Evolutionary conservation across 75 land plant species (phyloP), one percentile per base, ranked within the genome.

Genomic region (Picea sitchensis): DNA sequence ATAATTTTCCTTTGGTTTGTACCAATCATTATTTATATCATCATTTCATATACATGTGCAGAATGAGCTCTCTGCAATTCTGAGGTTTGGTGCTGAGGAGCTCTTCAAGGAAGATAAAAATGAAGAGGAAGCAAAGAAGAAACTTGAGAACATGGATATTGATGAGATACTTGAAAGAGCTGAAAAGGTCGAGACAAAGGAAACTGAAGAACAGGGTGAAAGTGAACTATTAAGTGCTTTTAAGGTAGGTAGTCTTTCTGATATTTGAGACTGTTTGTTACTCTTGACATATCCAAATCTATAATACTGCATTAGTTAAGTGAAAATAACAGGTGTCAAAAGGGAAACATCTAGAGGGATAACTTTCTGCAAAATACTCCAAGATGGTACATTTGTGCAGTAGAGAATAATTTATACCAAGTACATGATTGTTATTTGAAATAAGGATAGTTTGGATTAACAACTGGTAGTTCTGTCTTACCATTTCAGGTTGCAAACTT

Each of bases 31-130:
- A 18, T 73, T 38, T 20, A 26, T 32, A 7, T 65, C 61, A 13
- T 80, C 17, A 15, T 61, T 75, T 73, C 23, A 7, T 58, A 3
- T 71, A 41, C 26, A 67, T 65, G 20, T 87, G 80, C 88, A 98
- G 99, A 95, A 95, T 86, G 99, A 98, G 78, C 85, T 98, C 1
- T 98, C 99, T 67, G 99, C 99, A 30, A 98, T 98, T 57, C 81
- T 98, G 80, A 90, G 95, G 75, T 98, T 98, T 90, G 99, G 99
- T 32, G 99, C 98, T 0, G 99, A 98, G 80, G 99, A 98, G 78
- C 87, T 98, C 21, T 98, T 98, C 75, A 98, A 98, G 86, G 99
- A 98, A 72, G 99, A 97, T 30, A 97, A 87, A 77, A 95, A 86
- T 84, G 96, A 95, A 47, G 99, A 98, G 75, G 99, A 98, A 75